Percentiles rank a stretch among this genome's conserved stretches.
Conservation (phyloP, 2,329 filamentous ascomycete species). For the Phyllosticta citriasiana region DNA sequence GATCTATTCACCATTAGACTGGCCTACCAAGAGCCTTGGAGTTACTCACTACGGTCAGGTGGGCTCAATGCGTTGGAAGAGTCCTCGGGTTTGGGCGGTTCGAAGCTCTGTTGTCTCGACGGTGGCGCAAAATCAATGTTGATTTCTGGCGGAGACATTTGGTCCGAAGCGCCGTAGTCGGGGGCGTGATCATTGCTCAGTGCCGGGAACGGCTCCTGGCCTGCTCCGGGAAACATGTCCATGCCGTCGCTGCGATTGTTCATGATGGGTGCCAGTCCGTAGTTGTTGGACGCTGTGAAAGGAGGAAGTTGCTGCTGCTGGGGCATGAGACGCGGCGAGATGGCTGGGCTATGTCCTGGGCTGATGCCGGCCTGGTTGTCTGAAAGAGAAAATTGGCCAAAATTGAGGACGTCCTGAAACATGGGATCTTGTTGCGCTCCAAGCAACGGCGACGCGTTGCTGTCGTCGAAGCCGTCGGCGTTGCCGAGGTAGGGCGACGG, state of each 20-base stretch:
- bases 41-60: conserved; percentile 52
- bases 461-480: conserved; percentile 68
- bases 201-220: conserved; percentile 40
- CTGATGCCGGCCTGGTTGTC: conserved; percentile 47
- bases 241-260: conserved; percentile 40
- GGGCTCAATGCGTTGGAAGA: conserved; percentile 69
- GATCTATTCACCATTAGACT: conserved; percentile 27
- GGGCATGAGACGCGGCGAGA: conserved; percentile 54
- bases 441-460: conserved; percentile 71
- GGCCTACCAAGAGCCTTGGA: conserved; percentile 13
- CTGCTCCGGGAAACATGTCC: conserved; percentile 41
- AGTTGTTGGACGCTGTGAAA: conserved; percentile 36
- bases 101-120: conserved; percentile 55
- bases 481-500: conserved; percentile 74
- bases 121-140: conserved; percentile 87
- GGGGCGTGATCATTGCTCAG: conserved; percentile 37
- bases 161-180: conserved; percentile 58
- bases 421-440: conserved; percentile 60
- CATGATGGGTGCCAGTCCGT: conserved; percentile 36
- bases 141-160: conserved; percentile 87
- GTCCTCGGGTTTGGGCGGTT: conserved; percentile 51
- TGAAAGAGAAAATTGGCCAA: conserved; percentile 71
- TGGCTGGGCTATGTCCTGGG: conserved; percentile 62
- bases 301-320: conserved; percentile 52
- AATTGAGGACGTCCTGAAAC: conserved; percentile 67